phyloP scores from a whole-genome alignment of 2,329 filamentous ascomycete species.

The Geosmithia putterillii region DNA sequence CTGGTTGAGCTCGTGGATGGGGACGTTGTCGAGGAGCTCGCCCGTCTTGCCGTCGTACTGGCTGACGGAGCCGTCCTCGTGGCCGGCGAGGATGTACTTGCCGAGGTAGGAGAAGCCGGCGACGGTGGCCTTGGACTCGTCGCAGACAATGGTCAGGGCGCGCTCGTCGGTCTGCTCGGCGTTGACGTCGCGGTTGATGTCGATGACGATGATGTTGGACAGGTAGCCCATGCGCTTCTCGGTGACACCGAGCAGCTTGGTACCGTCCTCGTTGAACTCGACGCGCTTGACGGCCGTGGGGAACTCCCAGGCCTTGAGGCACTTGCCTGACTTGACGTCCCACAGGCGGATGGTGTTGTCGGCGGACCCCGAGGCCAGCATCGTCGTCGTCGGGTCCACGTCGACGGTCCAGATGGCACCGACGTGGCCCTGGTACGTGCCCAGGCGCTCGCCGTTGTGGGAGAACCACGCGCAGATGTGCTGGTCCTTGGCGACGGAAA shows the following conservation, averaged over 20 bases:
- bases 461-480: slow-evolving; percentile 94
- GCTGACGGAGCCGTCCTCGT: slow-evolving; percentile 90
- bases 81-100: slow-evolving; percentile 94
- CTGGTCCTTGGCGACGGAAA: slow-evolving; percentile 93
- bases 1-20: slow-evolving; percentile 73
- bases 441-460: slow-evolving; percentile 94
- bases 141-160: slow-evolving; percentile 76
- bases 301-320: slow-evolving; percentile 97
- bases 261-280: slow-evolving; percentile 92
- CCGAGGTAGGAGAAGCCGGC: slow-evolving; percentile 90
- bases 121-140: slow-evolving; percentile 93
- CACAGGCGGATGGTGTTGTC: slow-evolving; percentile 97
- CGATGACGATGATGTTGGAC: slow-evolving; percentile 84
- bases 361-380: slow-evolving; percentile 90
- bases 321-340: slow-evolving; percentile 87
- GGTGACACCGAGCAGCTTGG: slow-evolving; percentile 81
- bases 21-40: slow-evolving; percentile 68
- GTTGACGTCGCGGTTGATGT: slow-evolving; percentile 73
- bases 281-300: slow-evolving; percentile 94
- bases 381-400: slow-evolving; percentile 74
- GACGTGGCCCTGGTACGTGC: slow-evolving; percentile 92
- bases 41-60: slow-evolving; percentile 88
- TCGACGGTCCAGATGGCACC: slow-evolving; percentile 99
- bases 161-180: slow-evolving; percentile 79
- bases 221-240: slow-evolving; percentile 98